Evolutionary conservation across 1,139 yeast species (phyloP).

Genomic region (Hansenula anomala): DNA sequence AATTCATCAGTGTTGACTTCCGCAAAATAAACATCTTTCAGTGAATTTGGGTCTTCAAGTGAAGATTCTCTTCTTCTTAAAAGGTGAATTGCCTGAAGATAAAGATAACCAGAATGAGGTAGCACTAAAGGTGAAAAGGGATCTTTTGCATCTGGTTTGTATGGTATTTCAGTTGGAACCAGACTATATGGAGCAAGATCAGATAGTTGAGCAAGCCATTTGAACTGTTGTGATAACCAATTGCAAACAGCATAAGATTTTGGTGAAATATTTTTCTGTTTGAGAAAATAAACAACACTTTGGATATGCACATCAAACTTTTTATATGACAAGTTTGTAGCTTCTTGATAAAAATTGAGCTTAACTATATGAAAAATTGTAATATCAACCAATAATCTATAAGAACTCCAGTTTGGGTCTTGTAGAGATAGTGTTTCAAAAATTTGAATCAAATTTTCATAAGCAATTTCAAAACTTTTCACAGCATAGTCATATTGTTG

Average conservation of each 20-base stretch:
- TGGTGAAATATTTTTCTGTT: slow-evolving; percentile 15
- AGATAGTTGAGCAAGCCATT: slow-evolving; percentile 57
- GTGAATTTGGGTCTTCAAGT: slow-evolving; percentile 14
- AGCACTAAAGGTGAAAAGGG: slow-evolving; percentile 27
- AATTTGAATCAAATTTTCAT: slow-evolving; percentile 39
- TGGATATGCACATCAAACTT: slow-evolving; percentile 62
- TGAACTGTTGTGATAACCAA: slow-evolving; percentile 36
- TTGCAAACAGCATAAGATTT: slow-evolving; percentile 29
- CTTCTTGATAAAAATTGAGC: slow-evolving; percentile 56
- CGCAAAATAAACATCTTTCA: slow-evolving; percentile 21
- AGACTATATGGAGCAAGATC: slow-evolving; percentile 29
- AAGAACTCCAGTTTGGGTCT: slow-evolving; percentile 34
- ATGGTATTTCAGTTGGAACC: slow-evolving; percentile 33
- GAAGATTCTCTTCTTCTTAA: slow-evolving; percentile 19
- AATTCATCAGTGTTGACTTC: slow-evolving; percentile 14
- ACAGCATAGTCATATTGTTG: slow-evolving; percentile 41
- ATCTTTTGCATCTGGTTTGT: slow-evolving; percentile 23
- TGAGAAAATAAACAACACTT: slow-evolving; percentile 33
- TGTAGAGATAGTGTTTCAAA: slow-evolving; percentile 25
- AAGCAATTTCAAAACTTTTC: slow-evolving; percentile 43
- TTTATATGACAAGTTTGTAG: slow-evolving; percentile 52
- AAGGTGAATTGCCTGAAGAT: slow-evolving; percentile 34
- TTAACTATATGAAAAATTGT: slow-evolving; percentile 61
- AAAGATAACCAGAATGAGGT: slow-evolving; percentile 44
- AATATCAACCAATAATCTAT: slow-evolving; percentile 50